Evolutionary conservation across 305 asterid genomes (phyloP).

Genomic region (Fraxinus velutina): DNA sequence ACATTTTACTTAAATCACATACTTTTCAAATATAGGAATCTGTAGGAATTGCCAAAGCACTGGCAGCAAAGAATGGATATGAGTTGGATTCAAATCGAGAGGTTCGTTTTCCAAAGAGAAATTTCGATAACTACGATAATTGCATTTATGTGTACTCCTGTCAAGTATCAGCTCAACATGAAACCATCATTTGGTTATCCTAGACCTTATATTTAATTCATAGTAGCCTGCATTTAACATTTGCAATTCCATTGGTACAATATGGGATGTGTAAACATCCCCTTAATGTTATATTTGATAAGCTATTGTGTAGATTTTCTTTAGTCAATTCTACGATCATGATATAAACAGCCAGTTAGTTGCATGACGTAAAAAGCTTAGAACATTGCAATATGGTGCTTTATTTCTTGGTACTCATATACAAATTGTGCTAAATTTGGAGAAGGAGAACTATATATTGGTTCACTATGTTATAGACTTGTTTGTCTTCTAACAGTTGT

Average conservation of each 20-base stretch:
- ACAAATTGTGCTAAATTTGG: conserved; percentile 8
- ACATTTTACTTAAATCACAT: conserved; percentile 9
- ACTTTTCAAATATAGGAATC: conserved; percentile 62
- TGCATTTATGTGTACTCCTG: conserved; percentile 17
- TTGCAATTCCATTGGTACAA: background rate
- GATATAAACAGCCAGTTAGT: conserved; percentile 5
- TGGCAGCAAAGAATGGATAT: conserved; percentile 95
- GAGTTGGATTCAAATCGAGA: conserved; percentile 98
- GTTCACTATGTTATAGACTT: conserved; percentile 10
- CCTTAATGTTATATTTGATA: background rate
- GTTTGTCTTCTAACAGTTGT: conserved; percentile 56
- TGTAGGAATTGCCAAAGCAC: conserved; percentile 97
- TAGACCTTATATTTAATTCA: background rate
- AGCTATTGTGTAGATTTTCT: conserved; percentile 3
- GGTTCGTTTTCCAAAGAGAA: conserved; percentile 42
- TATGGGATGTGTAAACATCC: background rate
- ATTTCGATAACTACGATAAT: conserved; percentile 4
- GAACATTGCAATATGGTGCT: background rate
- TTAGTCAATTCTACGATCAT: conserved; percentile 9
- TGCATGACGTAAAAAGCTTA: background rate
- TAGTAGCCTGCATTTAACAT: background rate
- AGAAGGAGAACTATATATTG: background rate
- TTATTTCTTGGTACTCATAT: conserved; percentile 4
- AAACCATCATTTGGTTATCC: background rate
- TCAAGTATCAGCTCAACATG: conserved; percentile 9